Evolutionary conservation across 73 alveolate genomes (phyloP).

Genomic region (Paramecium octaurelia): DNA sequence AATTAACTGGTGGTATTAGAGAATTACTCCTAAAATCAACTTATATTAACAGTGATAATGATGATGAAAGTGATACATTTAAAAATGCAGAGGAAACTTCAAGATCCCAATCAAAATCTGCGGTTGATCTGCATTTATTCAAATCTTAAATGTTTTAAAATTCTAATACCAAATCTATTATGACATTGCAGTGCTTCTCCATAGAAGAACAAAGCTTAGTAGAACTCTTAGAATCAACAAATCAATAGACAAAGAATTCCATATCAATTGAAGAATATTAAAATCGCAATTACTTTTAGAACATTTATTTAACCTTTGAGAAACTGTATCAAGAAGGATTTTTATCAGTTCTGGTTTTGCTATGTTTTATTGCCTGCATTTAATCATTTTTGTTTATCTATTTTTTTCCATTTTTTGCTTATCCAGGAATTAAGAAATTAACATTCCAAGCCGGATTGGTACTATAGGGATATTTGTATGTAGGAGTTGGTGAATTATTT

Average conservation of each 20-base stretch:
- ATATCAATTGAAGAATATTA: not conserved
- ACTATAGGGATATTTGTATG: not conserved
- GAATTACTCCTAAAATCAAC: not conserved
- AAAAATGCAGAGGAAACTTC: not conserved
- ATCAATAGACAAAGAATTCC: not conserved
- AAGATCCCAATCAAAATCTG: not conserved
- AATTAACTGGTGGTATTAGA: not conserved
- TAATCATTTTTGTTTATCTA: not conserved
- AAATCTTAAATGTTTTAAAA: not conserved
- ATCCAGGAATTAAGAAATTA: not conserved
- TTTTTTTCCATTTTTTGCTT: not conserved
- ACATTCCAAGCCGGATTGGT: not conserved
- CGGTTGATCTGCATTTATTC: not conserved
- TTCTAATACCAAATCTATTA: not conserved
- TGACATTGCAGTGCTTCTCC: not conserved
- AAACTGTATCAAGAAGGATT: not conserved
- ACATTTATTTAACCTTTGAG: not conserved
- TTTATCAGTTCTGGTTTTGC: not conserved
- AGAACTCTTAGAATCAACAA: not conserved
- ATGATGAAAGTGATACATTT: not conserved
- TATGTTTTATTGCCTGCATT: not conserved
- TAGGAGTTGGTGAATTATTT: conserved; percentile 1
- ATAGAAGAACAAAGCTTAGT: not conserved
- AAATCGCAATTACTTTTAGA: not conserved
- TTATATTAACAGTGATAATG: not conserved